Percentiles rank a stretch among this genome's conserved stretches.
These are phyloP conservation scores for Wickerhamiella kazuoi DNA, from an alignment of 805 yeast species.

Conservation along the genomic window DNA sequence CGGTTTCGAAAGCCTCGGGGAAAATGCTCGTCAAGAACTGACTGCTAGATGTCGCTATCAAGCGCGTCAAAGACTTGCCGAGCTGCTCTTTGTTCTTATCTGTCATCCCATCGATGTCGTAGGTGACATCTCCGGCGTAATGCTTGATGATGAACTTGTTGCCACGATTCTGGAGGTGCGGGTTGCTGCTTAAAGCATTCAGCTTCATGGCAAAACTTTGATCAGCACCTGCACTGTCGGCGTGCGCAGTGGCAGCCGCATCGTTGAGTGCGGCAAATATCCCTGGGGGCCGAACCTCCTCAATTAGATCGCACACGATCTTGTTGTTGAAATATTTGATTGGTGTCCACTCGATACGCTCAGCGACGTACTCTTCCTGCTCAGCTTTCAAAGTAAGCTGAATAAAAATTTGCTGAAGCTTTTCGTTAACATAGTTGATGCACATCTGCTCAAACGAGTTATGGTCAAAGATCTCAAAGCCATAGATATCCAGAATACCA, in stretches of 20 bases:
- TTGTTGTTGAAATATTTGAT: slow-evolving; percentile 91
- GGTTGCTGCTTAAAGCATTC: slow-evolving; percentile 62
- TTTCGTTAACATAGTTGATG: slow-evolving; percentile 90
- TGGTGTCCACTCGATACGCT: slow-evolving; percentile 93
- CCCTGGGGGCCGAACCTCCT: slow-evolving; percentile 88
- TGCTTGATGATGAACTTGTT: slow-evolving; percentile 81
- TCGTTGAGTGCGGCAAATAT: slow-evolving; percentile 91
- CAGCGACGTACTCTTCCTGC: slow-evolving; percentile 92
- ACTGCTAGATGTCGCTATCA: slow-evolving; percentile 56
- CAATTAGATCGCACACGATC: slow-evolving; percentile 92
- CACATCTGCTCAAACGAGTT: slow-evolving; percentile 92
- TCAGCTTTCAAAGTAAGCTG: slow-evolving; percentile 91
- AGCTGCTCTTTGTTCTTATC: slow-evolving; percentile 93
- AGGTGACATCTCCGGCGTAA: slow-evolving; percentile 96
- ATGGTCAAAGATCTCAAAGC: slow-evolving; percentile 88
- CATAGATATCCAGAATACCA: slow-evolving; percentile 90
- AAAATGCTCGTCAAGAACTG: slow-evolving; percentile 40
- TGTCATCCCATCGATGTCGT: slow-evolving; percentile 77
- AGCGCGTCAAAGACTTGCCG: slow-evolving; percentile 69
- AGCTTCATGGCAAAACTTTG: slow-evolving; percentile 87
- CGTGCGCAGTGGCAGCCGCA: slow-evolving; percentile 96
- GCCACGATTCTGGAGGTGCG: slow-evolving; percentile 77
- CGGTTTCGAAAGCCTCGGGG: slow-evolving; percentile 45
- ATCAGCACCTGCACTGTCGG: slow-evolving; percentile 91
- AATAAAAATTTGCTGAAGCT: slow-evolving; percentile 89